Evolutionary conservation across 441 rosid species (phyloP).

Genomic region (Erodium moschatum): DNA sequence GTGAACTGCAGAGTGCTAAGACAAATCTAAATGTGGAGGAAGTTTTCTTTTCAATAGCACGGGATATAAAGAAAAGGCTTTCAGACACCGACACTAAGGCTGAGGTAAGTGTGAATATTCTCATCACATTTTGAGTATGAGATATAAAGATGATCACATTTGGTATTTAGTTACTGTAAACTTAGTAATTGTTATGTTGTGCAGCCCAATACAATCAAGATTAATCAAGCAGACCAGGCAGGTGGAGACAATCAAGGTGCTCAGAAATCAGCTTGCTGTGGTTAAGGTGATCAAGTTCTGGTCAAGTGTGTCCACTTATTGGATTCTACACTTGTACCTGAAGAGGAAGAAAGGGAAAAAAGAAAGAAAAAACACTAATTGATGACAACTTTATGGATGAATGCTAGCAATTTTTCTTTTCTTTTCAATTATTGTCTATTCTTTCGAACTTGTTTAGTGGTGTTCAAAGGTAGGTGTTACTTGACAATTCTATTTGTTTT

Average conservation of each 20-base stretch:
- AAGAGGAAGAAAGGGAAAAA: neutral
- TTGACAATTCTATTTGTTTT: neutral
- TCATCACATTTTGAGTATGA: neutral
- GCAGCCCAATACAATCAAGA: constrained; percentile 47
- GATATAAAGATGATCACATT: neutral
- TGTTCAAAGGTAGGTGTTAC: neutral
- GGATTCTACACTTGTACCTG: neutral
- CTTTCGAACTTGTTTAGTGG: neutral
- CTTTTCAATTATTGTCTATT: neutral
- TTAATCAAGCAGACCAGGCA: constrained; percentile 39
- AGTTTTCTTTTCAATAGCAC: constrained; percentile 45
- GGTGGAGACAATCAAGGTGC: constrained; percentile 42
- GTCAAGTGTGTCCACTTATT: neutral
- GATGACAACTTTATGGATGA: neutral
- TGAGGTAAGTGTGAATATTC: constrained; percentile 25
- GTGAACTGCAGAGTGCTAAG: neutral
- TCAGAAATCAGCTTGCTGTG: constrained; percentile 50
- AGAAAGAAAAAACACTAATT: neutral
- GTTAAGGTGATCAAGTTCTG: constrained; percentile 17
- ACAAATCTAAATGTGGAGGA: constrained; percentile 48
- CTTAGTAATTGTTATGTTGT: neutral
- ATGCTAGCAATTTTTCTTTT: neutral
- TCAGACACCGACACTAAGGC: constrained; percentile 38
- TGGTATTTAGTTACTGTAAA: neutral
- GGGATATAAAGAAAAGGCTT: constrained; percentile 43